Evolutionary conservation across 352 stramenopile genomes (phyloP).

Genomic region (Pythium insidiosum): DNA sequence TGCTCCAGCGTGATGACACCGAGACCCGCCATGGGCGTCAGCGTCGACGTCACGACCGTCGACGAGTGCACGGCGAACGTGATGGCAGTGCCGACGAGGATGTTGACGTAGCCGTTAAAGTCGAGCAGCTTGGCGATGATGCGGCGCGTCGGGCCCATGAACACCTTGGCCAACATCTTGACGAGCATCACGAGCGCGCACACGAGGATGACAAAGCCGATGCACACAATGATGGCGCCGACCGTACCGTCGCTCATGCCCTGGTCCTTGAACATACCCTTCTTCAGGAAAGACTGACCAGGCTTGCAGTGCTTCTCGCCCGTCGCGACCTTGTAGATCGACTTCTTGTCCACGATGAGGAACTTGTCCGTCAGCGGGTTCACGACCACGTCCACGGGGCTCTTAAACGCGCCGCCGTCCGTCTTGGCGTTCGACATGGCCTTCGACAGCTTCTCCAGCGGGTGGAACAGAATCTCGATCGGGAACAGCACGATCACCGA

Average conservation of each 20-base stretch:
- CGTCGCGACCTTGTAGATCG: constrained; percentile 6
- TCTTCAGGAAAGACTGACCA: background rate
- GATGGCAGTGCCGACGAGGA: constrained; percentile 46
- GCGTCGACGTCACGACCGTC: constrained; percentile 58
- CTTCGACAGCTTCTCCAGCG: constrained; percentile 22
- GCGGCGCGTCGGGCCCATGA: constrained; percentile 44
- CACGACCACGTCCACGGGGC: constrained; percentile 13
- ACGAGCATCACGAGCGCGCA: constrained; percentile 9
- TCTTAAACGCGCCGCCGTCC: constrained; percentile 9
- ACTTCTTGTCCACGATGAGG: constrained; percentile 8
- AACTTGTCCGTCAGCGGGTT: constrained; percentile 8
- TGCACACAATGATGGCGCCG: constrained; percentile 7
- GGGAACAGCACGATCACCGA: too few relatives aligned
- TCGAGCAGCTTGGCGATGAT: constrained; percentile 66
- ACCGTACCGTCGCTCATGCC: constrained; percentile 3
- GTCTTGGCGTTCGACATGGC: constrained; percentile 3
- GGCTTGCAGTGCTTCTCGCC: background rate
- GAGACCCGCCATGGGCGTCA: too few relatives aligned
- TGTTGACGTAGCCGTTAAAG: too few relatives aligned
- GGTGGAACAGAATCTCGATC: constrained; percentile 25
- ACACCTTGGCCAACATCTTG: constrained; percentile 11
- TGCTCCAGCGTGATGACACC: too few relatives aligned
- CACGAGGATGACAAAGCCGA: constrained; percentile 13
- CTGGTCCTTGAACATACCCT: background rate
- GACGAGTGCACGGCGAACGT: constrained; percentile 72